These are phyloP conservation scores for Cydonia oblonga DNA, from an alignment of 331 rosid species.

Conservation along the genomic window DNA sequence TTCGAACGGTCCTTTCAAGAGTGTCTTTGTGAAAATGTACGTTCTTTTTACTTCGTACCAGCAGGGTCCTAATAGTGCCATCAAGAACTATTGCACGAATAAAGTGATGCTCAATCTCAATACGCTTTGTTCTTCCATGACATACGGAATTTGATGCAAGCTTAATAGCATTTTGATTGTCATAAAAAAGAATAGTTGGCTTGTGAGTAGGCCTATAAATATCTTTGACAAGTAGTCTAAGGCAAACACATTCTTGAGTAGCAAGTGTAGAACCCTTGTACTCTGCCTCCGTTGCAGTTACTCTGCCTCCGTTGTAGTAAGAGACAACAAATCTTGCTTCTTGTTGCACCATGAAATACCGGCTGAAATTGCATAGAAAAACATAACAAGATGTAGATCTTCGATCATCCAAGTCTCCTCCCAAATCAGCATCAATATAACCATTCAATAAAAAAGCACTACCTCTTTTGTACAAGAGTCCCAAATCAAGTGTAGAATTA, in stretches of 20 bases:
- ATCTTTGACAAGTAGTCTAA: not conserved
- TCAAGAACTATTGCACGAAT: not conserved
- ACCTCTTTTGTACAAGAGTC: not conserved
- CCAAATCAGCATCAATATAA: not conserved
- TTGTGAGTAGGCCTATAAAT: not conserved
- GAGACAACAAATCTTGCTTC: not conserved
- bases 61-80: not conserved
- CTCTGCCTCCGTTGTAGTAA: not conserved
- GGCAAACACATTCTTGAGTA: slow-evolving; percentile 14
- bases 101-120: slow-evolving; percentile 1
- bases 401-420: not conserved
- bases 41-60: not conserved
- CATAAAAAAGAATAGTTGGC: not conserved
- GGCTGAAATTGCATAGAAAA: not conserved
- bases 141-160: not conserved
- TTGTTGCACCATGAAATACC: not conserved
- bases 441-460: not conserved
- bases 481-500: not conserved
- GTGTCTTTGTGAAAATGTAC: not conserved
- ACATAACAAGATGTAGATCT: not conserved
- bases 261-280: not conserved
- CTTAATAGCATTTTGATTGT: not conserved
- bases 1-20: not conserved
- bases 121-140: not conserved
- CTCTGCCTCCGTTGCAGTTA: too few species aligned